A percentile compares a stretch with the other conserved stretches of the same genome.
Conservation (phyloP, 2,329 filamentous ascomycete species). For the Venturia asperata region DNA sequence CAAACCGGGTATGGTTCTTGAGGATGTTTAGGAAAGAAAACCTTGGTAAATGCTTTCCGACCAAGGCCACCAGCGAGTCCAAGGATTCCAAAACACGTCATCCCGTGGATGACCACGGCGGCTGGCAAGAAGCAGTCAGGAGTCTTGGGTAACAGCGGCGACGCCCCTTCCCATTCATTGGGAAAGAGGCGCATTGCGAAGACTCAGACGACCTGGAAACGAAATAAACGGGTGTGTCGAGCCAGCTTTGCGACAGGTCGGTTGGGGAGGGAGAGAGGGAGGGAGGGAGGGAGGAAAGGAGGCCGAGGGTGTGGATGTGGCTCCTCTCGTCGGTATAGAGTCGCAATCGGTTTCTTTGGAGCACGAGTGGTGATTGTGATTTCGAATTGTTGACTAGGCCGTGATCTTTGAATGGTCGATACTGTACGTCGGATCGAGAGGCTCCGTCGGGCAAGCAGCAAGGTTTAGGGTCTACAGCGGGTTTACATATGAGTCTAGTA, state of each 20-base stretch:
- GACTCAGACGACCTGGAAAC: not conserved
- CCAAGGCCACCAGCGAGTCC: not conserved
- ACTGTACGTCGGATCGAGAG: not conserved
- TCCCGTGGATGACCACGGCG: not conserved
- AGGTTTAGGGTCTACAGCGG: no score
- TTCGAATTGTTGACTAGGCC: no score
- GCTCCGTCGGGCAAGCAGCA: not conserved
- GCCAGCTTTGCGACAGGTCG: not conserved
- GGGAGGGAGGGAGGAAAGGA: no score
- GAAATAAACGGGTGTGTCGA: not conserved
- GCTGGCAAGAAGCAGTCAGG: not conserved
- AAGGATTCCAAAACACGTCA: not conserved
- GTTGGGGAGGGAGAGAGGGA: no score
- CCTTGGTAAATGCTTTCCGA: not conserved
- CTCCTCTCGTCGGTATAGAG: no score
- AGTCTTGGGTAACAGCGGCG: constrained; percentile 11
- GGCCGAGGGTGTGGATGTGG: not conserved
- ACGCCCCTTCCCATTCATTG: constrained; percentile 9
- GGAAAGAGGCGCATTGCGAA: constrained; percentile 13
- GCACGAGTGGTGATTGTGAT: no score
- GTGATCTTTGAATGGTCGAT: no score
- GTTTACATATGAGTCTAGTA: no score
- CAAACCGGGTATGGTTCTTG: not conserved
- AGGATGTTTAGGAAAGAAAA: not conserved
- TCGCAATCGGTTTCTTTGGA: no score